A percentile compares a stretch with the other conserved stretches of the same genome.
Evolutionary conservation across 192 early-diverging fungal species (phyloP).

Genomic region (Jimgerdemannia lactiflua): DNA sequence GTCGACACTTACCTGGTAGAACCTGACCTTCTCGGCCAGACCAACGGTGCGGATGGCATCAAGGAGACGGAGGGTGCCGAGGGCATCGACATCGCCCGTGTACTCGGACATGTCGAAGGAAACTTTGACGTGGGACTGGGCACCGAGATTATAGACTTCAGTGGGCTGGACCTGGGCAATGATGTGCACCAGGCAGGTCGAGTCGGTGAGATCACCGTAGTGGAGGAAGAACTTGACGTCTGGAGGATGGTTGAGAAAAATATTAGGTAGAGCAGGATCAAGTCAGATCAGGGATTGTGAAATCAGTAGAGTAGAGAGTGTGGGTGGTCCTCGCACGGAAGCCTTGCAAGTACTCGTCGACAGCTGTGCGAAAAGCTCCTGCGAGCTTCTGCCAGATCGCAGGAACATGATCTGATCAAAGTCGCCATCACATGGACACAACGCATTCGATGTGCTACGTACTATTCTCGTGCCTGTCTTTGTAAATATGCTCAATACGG

Average conservation of each 20-base stretch:
- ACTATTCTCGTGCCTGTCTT: slow-evolving; percentile 62
- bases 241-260: slow-evolving; percentile 6
- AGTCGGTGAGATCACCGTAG: slow-evolving; percentile 79
- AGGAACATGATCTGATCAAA: neutral
- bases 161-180: slow-evolving; percentile 69
- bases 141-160: slow-evolving; percentile 77
- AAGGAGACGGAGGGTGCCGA: slow-evolving; percentile 74
- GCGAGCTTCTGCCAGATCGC: no score
- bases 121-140: slow-evolving; percentile 75
- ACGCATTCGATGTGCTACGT: slow-evolving; percentile 23
- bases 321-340: neutral
- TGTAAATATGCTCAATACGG: slow-evolving; percentile 76
- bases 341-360: no score
- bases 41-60: slow-evolving; percentile 79
- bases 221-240: slow-evolving; percentile 70
- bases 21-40: slow-evolving; percentile 55
- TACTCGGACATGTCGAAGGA: slow-evolving; percentile 74
- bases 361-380: no score
- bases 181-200: slow-evolving; percentile 73
- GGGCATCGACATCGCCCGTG: slow-evolving; percentile 75
- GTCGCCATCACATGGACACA: neutral
- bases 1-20: slow-evolving; percentile 38
- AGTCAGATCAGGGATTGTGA: neutral
- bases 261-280: neutral
- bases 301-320: neutral